phyloP scores from a whole-genome alignment of 2,329 filamentous ascomycete species.

The Aspergillus sp. region DNA sequence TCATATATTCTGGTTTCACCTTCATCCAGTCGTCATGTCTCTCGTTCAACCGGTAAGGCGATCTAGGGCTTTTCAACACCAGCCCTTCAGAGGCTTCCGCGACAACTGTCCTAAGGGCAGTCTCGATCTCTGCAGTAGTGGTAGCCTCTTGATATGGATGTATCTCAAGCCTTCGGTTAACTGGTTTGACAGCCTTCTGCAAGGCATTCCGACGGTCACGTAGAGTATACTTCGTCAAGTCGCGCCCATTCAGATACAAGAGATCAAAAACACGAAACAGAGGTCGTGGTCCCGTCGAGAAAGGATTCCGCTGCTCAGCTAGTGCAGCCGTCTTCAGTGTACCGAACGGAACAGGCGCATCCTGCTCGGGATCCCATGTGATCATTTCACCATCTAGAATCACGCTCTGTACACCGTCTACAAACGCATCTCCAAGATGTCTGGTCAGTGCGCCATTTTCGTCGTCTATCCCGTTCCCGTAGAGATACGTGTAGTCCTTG shows the following conservation, averaged over 20 bases:
- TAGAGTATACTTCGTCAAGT: slow-evolving; percentile 74
- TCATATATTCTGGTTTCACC: slow-evolving; percentile 98
- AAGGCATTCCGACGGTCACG: slow-evolving; percentile 73
- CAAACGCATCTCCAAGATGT: slow-evolving; percentile 71
- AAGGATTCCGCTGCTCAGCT: slow-evolving; percentile 68
- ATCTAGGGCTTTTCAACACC: slow-evolving; percentile 87
- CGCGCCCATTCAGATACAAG: slow-evolving; percentile 73
- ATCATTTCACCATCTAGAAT: slow-evolving; percentile 99
- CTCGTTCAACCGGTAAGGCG: slow-evolving; percentile 77
- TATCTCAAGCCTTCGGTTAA: slow-evolving; percentile 73
- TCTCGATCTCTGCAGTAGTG: slow-evolving; percentile 67
- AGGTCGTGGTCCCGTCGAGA: slow-evolving; percentile 60
- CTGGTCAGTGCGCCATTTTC: slow-evolving; percentile 70
- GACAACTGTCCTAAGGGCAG: slow-evolving; percentile 71
- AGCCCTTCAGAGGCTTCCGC: slow-evolving; percentile 83
- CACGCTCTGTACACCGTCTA: slow-evolving; percentile 68
- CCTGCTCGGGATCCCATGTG: slow-evolving; percentile 83
- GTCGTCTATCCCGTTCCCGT: slow-evolving; percentile 70
- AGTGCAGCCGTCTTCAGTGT: slow-evolving; percentile 87
- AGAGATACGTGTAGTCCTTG: slow-evolving; percentile 93
- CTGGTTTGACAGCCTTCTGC: slow-evolving; percentile 60
- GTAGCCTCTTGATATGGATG: slow-evolving; percentile 64
- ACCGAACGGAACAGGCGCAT: slow-evolving; percentile 83
- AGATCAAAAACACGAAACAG: slow-evolving; percentile 87
- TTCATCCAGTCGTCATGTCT: slow-evolving; percentile 97